phyloP scores from a whole-genome alignment of 768 basidiomycete species.

The Suillus paluster region DNA sequence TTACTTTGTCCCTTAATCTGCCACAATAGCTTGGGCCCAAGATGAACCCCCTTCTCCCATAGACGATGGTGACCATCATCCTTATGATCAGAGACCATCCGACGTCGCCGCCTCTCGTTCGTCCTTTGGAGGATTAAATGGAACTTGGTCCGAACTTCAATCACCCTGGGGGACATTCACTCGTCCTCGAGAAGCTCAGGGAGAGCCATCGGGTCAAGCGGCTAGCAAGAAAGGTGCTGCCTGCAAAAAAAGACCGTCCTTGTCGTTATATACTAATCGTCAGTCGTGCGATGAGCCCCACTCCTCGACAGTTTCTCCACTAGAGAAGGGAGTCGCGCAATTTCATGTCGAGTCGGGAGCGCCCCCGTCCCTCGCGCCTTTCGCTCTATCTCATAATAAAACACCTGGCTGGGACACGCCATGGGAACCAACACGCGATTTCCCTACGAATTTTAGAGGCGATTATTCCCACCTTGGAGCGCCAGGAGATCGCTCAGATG shows the following conservation, averaged over 20 bases:
- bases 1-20: conserved; percentile 13
- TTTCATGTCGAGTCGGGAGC: conserved; percentile 11
- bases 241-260: conserved; percentile 55
- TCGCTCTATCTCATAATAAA: conserved; percentile 56
- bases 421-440: conserved; percentile 41
- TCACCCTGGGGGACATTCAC: conserved; percentile 82
- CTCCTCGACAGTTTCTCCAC: neutral
- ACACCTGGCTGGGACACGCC: conserved; percentile 74
- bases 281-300: conserved; percentile 10
- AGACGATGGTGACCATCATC: conserved; percentile 40
- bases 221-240: conserved; percentile 42
- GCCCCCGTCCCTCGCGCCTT: conserved; percentile 38
- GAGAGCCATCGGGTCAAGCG: conserved; percentile 26
- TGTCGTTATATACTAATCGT: conserved; percentile 46
- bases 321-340: neutral
- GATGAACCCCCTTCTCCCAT: conserved; percentile 82
- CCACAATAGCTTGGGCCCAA: conserved; percentile 78
- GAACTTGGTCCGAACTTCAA: conserved; percentile 35
- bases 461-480: conserved; percentile 20
- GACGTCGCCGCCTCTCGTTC: conserved; percentile 61
- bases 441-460: conserved; percentile 14
- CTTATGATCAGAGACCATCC: conserved; percentile 48
- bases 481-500: conserved; percentile 22
- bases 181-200: conserved; percentile 49
- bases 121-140: conserved; percentile 37